Base-by-base conservation (phyloP, 192 early-diverging fungal species). In the Funneliformis geosporum region DNA sequence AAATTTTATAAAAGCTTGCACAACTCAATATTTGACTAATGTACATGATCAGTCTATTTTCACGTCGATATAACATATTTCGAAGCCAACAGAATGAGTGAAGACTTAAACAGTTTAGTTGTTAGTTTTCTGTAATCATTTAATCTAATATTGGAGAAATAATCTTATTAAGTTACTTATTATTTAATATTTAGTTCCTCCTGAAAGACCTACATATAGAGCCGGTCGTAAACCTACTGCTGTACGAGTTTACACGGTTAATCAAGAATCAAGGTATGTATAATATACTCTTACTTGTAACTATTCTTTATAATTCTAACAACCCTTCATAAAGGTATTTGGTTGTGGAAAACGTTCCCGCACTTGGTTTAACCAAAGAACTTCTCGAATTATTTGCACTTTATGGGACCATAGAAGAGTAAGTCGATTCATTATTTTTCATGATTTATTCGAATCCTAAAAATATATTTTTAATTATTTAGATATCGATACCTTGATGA, bases 351-450 rank as follows among this genome's bases (percentile, higher is more conserved):
- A 81, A 81, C 8, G 64, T 81, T 23, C 80, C 80, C 11, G 73
- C 50, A 7, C 28, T 81, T 11, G 44, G 64, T 33, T 21, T 81
- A 25, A 81, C 21, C 3, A 76, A 81, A 76, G 75, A 81, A 59
- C 38, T 81, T 12, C 3, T 81, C 14, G 65, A 81, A 60, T 5
- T 81, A 33, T 46, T 76, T 59, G 25, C 73, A 38, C 65, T 81
- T 38, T 81, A 81, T 81, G 80, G 80, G 55, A 38, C 60, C 18
- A 21, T 81, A 12, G 80, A 76, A 69, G 73, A 77, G 80, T 81
- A 77, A 64, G 79, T 33, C 47, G 8, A 47, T 28, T 66, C 5
- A 47, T 23, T 28, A 18, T 16, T 33, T 14, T 16, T 39, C 5
- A 33, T 38, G 23, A 44, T 18, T 3, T 40, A 18, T 7, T 5